These are phyloP conservation scores for Acanthochlamys bracteata DNA, from an alignment of 106 monocot species.

Conservation along the genomic window DNA sequence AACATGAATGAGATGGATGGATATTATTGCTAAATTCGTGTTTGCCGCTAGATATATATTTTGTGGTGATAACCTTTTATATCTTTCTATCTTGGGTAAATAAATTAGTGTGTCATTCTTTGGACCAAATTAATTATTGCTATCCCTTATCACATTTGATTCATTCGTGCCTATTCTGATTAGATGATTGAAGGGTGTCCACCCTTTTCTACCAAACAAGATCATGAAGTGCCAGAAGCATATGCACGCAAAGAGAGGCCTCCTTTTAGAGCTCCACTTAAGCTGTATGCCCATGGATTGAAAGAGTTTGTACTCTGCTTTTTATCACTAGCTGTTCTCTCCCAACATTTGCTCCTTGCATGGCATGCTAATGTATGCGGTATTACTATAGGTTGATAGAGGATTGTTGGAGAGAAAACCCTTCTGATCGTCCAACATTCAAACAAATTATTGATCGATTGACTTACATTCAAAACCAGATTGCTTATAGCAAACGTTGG, in stretches of 20 bases:
- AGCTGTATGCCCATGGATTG: constrained; percentile 59
- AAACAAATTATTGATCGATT: constrained; percentile 51
- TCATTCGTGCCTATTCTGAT: constrained; percentile 6
- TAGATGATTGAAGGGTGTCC: constrained; percentile 95
- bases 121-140: neutral
- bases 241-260: constrained; percentile 83
- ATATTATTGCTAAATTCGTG: too few species aligned
- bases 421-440: constrained; percentile 65
- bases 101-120: neutral
- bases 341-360: neutral
- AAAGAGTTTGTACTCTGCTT: constrained; percentile 62
- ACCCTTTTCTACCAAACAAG: constrained; percentile 51
- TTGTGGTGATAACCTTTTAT: too few species aligned
- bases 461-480: constrained; percentile 45
- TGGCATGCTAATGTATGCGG: neutral
- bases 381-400: constrained; percentile 62
- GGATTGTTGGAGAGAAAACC: constrained; percentile 76
- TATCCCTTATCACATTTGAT: neutral
- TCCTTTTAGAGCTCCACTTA: constrained; percentile 62
- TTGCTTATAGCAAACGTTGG: constrained; percentile 51
- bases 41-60: too few species aligned
- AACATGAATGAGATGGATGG: too few species aligned
- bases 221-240: constrained; percentile 57
- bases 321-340: neutral
- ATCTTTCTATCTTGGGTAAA: too few species aligned